Evolutionary conservation across 768 basidiomycete genomes (phyloP), one percentile per base, ranked within the genome.

Genomic region (Phaeolepiota aurea): DNA sequence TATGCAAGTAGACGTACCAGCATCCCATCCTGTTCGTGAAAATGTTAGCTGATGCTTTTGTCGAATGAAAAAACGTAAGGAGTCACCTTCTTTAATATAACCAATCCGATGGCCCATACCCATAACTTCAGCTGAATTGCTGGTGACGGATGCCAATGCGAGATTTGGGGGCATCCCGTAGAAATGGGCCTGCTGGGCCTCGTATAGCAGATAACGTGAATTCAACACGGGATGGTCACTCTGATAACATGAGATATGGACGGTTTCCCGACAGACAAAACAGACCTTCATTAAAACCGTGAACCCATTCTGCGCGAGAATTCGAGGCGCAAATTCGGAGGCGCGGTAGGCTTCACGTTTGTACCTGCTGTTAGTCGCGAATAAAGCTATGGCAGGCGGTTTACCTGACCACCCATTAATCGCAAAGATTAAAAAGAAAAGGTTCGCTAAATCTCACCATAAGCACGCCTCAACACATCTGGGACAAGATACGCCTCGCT

Each of bases 41-140:
- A 28, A 28, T n/a, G 25, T 28, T 28, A 28, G 25, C 25, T 28
- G 15, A 5, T 9, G 15, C 18, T 7, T 5, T n/a, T 35, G 18
- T 35, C 5, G 9, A 35, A 7, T 35, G 18, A n/a, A 5, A 9
- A 9, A n/a, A 35, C n/a, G 18, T n/a, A 15, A 35, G 2, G 12
- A 12, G 13, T 5, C 38, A 72, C 84, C 84, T 64, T 72, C 56
- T 51, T 73, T 71, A 32, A 96, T 59, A 52, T 74, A 77, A n/a
- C 92, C 92, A 46, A 96, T 68, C 19, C 92, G 77, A 56, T 93
- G 83, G 3, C 71, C 76, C 55, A 92, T 68, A 15, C 91, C 92
- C 38, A 86, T 72, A 3, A 77, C 66, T 22, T 74, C 66, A 0
- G 91, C 90, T 20, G 90, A 72, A 31, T 71, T 77, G 19, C 76